Base-by-base conservation (phyloP, 495 filamentous ascomycete species). In the Tuber umbilicatum region DNA sequence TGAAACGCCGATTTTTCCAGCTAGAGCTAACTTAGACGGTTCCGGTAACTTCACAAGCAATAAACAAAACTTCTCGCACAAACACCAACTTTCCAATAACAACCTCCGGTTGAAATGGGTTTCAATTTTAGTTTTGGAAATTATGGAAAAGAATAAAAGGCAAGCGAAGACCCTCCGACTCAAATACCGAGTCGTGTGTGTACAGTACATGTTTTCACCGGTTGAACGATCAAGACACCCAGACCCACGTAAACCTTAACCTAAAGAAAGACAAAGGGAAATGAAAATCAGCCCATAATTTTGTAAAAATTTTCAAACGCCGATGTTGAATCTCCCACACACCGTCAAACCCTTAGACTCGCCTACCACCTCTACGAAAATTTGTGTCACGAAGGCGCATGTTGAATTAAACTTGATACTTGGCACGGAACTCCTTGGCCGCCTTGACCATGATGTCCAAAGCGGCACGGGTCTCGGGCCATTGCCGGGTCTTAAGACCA, bases 401-500 rank as follows among this genome's bases (percentile, higher is more conserved):
- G 77, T 73, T 73, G 71, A 73, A 72, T 67, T 79, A 79, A 71
- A 68, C 76, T 82, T 91, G 87, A 85, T 97, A 90, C 90, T 98
- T 91, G 84, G 89, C 84, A 83, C 95, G 95, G 93, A 90, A 97
- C 89, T 85, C 91, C 90, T 97, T 97, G 86, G 95, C 93, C 47
- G 96, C 95, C 83, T 92, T 90, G 85, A 98, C 93, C 93, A 98
- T 90, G 88, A 97, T 94, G 85, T 86, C 87, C 82, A 97, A 87
- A 74, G 93, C 91, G 81, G 91, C 91, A 89, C 96, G 97, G 84
- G 93, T 95, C 91, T 99, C 94, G 82, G 89, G 87, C 94, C 93
- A 97, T 86, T 93, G 90, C 79, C 95, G 91, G 80, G 95, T 99
- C 91, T 99, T 99, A 60, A 99, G 89, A 87, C 95, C 95, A 83